phyloP scores from a whole-genome alignment of 2,329 filamentous ascomycete genomes.

The Bipolaris oryzae region DNA sequence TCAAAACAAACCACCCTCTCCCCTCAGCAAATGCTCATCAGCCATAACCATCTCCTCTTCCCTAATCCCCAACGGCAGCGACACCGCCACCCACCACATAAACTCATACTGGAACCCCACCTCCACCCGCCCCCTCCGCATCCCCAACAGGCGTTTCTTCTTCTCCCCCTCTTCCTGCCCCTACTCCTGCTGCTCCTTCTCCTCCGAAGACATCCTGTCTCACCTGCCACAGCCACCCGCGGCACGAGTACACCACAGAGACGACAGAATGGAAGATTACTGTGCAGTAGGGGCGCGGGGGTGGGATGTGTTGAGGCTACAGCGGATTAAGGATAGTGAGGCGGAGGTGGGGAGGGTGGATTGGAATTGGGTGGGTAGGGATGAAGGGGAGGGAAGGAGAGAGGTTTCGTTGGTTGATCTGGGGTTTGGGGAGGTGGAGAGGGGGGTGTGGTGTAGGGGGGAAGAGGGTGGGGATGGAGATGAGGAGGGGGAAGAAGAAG shows the following conservation, averaged over 20 bases:
- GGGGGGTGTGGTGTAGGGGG: neutral
- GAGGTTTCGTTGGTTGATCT: neutral
- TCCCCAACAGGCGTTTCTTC: neutral
- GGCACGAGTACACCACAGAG: conserved; percentile 3
- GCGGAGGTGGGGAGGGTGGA: conserved; percentile 3
- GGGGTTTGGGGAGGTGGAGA: too few relatives aligned
- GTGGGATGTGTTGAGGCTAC: neutral
- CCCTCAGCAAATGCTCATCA: neutral
- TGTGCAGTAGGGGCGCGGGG: neutral
- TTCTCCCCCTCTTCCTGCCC: neutral
- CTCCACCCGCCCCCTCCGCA: neutral
- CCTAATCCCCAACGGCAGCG: neutral
- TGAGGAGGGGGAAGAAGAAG: neutral
- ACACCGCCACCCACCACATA: neutral
- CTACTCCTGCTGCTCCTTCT: neutral
- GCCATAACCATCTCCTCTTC: neutral
- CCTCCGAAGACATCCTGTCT: too few relatives aligned
- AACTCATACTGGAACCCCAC: neutral
- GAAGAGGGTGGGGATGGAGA: neutral
- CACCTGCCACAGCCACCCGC: neutral
- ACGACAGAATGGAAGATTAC: neutral
- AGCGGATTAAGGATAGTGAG: neutral
- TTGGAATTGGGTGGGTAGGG: neutral
- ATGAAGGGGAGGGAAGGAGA: neutral
- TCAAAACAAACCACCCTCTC: neutral